Base-by-base conservation (phyloP, 1,284 basidiomycete genomes). In the Apiotrichum brassicae region DNA sequence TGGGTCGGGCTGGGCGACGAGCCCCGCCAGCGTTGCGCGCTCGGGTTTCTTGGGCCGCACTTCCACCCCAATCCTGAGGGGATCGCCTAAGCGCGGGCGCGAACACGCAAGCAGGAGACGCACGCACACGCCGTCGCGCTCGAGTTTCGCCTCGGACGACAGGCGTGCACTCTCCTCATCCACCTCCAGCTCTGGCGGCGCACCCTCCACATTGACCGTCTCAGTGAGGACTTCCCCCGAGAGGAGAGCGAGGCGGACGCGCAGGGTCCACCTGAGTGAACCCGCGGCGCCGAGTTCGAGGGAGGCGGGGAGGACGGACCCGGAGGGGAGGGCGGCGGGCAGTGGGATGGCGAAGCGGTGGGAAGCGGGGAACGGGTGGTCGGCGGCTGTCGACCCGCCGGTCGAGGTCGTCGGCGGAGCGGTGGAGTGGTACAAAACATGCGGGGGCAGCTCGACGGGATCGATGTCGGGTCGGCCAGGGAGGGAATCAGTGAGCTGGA, bases 41-140 rank as follows among this genome's bases (percentile, higher is more conserved):
- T 44, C 38, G 18, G 59, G 41, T 33, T 51, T 53, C 37, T 59
- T 57, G 1, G 66, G 63, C 8, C 52, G 45, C 19, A 72, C 59
- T 48, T 72, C 70, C 5, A 72, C 61, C 7, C 70, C 70, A 3
- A 68, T 50, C 24, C 64, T 51, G 4, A 72, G 43, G 19, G 64
- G 33, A 4, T 61, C 54, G 4, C 68, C 68, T 0, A 72, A 52
- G 1, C 65, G 47, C 7, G 68, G 68, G 9, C 42, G 37, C 12
- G 49, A 53, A 20, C 57, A 57, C 24, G 65, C 63, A 0, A 72
- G 43, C 20, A 72, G 40, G 7, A 72, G 44, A 12, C 68, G 45
- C 16, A 59, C 54, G 6, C 51, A 37, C 11, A 65, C 67, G 0
- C 68, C 68, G 13, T 53, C 51, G 39, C 54, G 57, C 38, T 66